Evolutionary conservation across 176 grass and related monocot genomes (phyloP), one percentile per base, ranked within the genome.

Genomic region (Olyra latifolia): DNA sequence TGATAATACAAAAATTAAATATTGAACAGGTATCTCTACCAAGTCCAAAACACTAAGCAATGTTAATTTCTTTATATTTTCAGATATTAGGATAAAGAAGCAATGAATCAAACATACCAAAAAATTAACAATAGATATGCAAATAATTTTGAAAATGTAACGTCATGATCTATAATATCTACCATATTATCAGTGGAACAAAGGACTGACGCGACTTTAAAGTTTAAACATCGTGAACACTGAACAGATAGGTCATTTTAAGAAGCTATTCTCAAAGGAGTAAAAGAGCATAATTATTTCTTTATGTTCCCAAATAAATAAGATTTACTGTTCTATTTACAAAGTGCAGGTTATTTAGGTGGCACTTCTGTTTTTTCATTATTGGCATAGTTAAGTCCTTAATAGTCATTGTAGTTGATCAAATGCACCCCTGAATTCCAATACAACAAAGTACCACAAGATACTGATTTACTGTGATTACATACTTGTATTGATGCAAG

Each of bases 141-240:
- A 75, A 60, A 75, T 59, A 75, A 27, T 59, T 59, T 75, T 59
- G 39, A 28, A 60, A 76, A 39, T 59, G 53, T 76, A 28, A 48
- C 67, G 46, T 69, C 25, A 59, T 69, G 25, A 43, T 80, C 16
- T 58, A 69, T 28, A 80, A 41, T 19, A 58, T 58, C 10, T n/a
- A 44, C 52, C 32, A 79, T 40, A 30, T 56, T 62, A 74, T 23
- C 41, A 62, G 67, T 72, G 55, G 43, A 82, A 82, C 42, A 53
- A 47, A 46, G 74, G 57, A 58, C 52, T 63, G 17, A n/a, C 16
- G 44, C 24, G 3, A 6, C 66, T 56, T 80, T 30, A 40, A 56
- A 69, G 58, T 44, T 28, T 43, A 46, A 61, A 76, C 17, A n/a
- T n/a, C n/a, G n/a, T n/a, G n/a, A n/a, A 22, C 38, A 16, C 60